Conservation (phyloP, 2,329 filamentous ascomycete species). For the Passalora sequoiae region DNA sequence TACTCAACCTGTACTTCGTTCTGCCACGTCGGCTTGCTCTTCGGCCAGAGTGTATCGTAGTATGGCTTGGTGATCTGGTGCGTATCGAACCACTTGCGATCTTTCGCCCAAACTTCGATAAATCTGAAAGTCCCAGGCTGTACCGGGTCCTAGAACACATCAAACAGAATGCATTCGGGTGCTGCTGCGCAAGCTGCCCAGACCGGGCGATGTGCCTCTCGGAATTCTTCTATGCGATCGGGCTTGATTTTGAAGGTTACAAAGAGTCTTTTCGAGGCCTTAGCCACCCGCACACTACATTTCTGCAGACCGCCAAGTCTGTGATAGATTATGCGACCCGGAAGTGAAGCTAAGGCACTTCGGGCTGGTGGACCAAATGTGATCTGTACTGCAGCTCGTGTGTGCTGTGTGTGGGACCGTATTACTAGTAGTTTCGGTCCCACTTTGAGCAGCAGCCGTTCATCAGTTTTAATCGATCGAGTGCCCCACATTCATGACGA, state of each 20-base stretch:
- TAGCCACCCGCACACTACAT: too few species aligned
- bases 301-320: too few species aligned
- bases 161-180: slow-evolving; percentile 20
- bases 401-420: background rate
- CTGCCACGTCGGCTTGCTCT: slow-evolving; percentile 17
- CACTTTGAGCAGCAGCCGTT: too few species aligned
- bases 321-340: too few species aligned
- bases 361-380: background rate
- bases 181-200: slow-evolving; percentile 19
- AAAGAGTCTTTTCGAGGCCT: slow-evolving; percentile 12
- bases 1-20: slow-evolving; percentile 18
- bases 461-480: too few species aligned
- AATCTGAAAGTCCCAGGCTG: slow-evolving; percentile 16
- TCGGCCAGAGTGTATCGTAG: slow-evolving; percentile 18
- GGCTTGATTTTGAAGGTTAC: slow-evolving; percentile 23
- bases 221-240: slow-evolving; percentile 18
- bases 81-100: slow-evolving; percentile 19
- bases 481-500: too few species aligned
- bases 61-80: slow-evolving; percentile 23
- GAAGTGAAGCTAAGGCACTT: too few species aligned
- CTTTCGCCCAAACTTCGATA: slow-evolving; percentile 20
- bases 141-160: slow-evolving; percentile 19
- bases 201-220: slow-evolving; percentile 23
- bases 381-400: background rate
- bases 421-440: too few species aligned